phyloP scores from a whole-genome alignment of 495 filamentous ascomycete genomes.

The Podospora comata region DNA sequence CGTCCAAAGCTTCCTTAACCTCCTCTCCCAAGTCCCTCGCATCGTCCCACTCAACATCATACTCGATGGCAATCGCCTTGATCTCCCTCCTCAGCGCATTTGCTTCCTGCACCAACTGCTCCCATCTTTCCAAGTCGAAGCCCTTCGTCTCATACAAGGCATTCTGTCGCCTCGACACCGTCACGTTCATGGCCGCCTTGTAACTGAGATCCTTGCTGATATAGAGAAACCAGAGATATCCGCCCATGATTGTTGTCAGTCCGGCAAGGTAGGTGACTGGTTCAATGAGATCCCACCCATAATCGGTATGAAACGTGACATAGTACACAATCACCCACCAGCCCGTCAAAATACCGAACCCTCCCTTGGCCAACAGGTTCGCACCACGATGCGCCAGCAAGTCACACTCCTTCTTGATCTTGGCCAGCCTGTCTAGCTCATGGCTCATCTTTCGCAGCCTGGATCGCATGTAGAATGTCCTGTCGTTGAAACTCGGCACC shows the following conservation, averaged over 20 bases:
- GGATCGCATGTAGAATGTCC: slow-evolving; percentile 80
- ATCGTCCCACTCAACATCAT: slow-evolving; percentile 95
- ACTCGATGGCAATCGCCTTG: slow-evolving; percentile 75
- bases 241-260: slow-evolving; percentile 76
- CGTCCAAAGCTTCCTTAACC: slow-evolving; percentile 66
- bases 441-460: slow-evolving; percentile 66
- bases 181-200: slow-evolving; percentile 78
- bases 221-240: slow-evolving; percentile 92
- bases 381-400: slow-evolving; percentile 68
- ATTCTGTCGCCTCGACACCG: slow-evolving; percentile 72
- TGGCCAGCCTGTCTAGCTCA: slow-evolving; percentile 62
- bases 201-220: slow-evolving; percentile 88
- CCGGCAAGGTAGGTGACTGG: slow-evolving; percentile 86
- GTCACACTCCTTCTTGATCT: slow-evolving; percentile 81
- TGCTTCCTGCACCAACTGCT: slow-evolving; percentile 72
- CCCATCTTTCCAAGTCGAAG: slow-evolving; percentile 75
- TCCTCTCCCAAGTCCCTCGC: slow-evolving; percentile 66
- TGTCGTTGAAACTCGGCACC: slow-evolving; percentile 83
- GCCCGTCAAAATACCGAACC: slow-evolving; percentile 63
- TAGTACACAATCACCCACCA: slow-evolving; percentile 84
- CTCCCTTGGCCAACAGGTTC: slow-evolving; percentile 74
- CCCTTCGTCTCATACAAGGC: slow-evolving; percentile 71
- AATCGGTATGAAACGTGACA: slow-evolving; percentile 71
- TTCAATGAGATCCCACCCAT: slow-evolving; percentile 90
- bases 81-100: slow-evolving; percentile 80